These are phyloP conservation scores for Exophiala sp. DNA, from an alignment of 2,329 filamentous ascomycete genomes.

Conservation along the genomic window DNA sequence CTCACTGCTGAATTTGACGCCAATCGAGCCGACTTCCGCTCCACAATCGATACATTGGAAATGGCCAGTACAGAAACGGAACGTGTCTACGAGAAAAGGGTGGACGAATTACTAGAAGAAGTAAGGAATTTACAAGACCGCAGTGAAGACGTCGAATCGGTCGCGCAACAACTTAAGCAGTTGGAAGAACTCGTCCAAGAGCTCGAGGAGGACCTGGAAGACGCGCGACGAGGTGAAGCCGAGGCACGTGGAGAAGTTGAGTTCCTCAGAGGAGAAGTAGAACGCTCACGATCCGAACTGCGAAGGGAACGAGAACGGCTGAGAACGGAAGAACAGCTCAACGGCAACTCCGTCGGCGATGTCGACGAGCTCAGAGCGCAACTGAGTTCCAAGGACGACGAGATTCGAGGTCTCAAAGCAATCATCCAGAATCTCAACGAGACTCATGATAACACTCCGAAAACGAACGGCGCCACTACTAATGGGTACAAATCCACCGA, in stretches of 20 bases:
- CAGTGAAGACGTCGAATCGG: conserved; percentile 83
- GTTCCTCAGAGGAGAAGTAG: conserved; percentile 90
- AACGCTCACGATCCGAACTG: conserved; percentile 82
- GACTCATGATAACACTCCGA: conserved; percentile 51
- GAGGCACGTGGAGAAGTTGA: conserved; percentile 95
- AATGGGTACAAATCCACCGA: conserved; percentile 20
- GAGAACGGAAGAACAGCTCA: conserved; percentile 43
- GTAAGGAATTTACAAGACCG: conserved; percentile 73
- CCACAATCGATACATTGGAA: conserved; percentile 93
- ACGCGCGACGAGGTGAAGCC: conserved; percentile 87
- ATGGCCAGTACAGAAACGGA: conserved; percentile 92
- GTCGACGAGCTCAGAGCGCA: conserved; percentile 28
- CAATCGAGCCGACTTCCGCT: conserved; percentile 91
- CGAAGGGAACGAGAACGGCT: conserved; percentile 83
- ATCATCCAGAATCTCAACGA: conserved; percentile 94
- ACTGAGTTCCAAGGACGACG: conserved; percentile 90
- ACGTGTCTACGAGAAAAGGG: conserved; percentile 74
- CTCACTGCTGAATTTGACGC: conserved; percentile 92
- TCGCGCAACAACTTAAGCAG: conserved; percentile 88
- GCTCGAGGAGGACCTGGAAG: conserved; percentile 92
- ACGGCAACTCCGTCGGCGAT: conserved; percentile 31
- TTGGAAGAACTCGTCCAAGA: conserved; percentile 95
- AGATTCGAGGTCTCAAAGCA: conserved; percentile 93
- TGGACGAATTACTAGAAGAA: conserved; percentile 67
- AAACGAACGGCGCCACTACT: conserved; percentile 25